phyloP scores from a whole-genome alignment of 352 stramenopile genomes.

The Phytophthora sp. region DNA sequence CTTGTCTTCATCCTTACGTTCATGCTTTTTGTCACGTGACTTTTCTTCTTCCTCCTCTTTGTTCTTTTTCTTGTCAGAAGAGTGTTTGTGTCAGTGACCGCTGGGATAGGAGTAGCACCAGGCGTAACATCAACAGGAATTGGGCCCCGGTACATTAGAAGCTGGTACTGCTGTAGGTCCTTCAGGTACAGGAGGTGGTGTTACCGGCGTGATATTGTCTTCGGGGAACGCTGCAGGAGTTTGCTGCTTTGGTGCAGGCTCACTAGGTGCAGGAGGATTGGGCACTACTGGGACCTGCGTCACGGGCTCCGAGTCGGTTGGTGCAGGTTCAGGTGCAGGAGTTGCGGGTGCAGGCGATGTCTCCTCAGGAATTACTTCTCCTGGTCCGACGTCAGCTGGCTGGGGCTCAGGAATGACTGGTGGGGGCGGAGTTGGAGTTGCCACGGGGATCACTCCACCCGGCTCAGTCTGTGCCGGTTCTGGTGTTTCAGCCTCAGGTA shows the following conservation, averaged over 20 bases:
- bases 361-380: constrained; percentile 12
- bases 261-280: neutral
- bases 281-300: constrained; percentile 5
- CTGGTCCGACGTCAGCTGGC: constrained; percentile 5
- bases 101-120: neutral
- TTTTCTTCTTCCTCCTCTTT: constrained; percentile 8
- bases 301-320: constrained; percentile 7
- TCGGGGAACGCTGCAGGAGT: no score
- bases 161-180: no score
- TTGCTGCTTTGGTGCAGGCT: no score
- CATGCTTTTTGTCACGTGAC: constrained; percentile 2
- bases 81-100: constrained; percentile 12
- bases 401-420: constrained; percentile 11
- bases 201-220: no score
- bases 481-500: constrained; percentile 9
- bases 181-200: no score
- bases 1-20: constrained; percentile 11
- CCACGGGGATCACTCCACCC: constrained; percentile 9
- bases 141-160: neutral
- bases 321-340: constrained; percentile 9
- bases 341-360: neutral
- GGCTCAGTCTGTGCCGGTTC: constrained; percentile 8
- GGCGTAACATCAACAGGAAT: no score
- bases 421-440: constrained; percentile 2
- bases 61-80: constrained; percentile 15